phyloP scores from a whole-genome alignment of 257 asterid genomes.

The Dorcoceras hygrometricum region DNA sequence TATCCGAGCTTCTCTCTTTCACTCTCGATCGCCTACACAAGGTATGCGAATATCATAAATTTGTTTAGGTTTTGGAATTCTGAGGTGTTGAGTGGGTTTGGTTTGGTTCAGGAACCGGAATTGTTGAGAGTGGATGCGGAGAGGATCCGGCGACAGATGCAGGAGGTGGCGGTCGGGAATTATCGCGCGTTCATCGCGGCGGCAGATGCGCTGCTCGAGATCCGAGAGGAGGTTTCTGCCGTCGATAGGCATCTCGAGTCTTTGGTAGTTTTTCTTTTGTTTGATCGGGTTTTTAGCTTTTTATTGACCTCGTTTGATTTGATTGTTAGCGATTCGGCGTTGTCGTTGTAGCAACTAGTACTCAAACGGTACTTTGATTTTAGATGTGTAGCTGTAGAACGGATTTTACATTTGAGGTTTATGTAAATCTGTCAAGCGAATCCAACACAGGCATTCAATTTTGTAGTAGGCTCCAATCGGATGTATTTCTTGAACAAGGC shows the following conservation, averaged over 20 bases:
- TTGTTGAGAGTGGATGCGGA: conserved; percentile 90
- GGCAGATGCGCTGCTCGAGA: conserved; percentile 83
- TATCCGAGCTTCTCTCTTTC: conserved; percentile 92
- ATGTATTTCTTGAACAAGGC: not conserved
- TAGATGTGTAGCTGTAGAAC: not conserved
- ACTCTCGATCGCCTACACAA: conserved; percentile 97
- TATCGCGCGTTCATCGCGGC: conserved; percentile 89
- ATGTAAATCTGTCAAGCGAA: conserved; percentile 11
- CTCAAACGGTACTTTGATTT: conserved; percentile 8
- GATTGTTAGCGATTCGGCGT: conserved; percentile 27
- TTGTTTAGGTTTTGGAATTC: conserved; percentile 7
- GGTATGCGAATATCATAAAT: conserved; percentile 31
- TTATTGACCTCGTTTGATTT: conserved; percentile 15
- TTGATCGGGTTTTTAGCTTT: not conserved
- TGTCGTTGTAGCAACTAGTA: conserved; percentile 18
- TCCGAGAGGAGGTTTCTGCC: conserved; percentile 80
- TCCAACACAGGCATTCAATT: not conserved
- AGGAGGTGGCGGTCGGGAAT: conserved; percentile 95
- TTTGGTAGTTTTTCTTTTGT: conserved; percentile 45
- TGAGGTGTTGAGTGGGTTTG: conserved; percentile 9
- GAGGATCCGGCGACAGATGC: conserved; percentile 98
- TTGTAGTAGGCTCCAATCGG: conserved; percentile 6
- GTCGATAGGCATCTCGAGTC: conserved; percentile 83
- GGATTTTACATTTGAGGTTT: conserved; percentile 13
- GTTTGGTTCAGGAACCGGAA: conserved; percentile 71